Base-by-base conservation (phyloP, 192 early-diverging fungal species). In the Linnemannia elongata region DNA sequence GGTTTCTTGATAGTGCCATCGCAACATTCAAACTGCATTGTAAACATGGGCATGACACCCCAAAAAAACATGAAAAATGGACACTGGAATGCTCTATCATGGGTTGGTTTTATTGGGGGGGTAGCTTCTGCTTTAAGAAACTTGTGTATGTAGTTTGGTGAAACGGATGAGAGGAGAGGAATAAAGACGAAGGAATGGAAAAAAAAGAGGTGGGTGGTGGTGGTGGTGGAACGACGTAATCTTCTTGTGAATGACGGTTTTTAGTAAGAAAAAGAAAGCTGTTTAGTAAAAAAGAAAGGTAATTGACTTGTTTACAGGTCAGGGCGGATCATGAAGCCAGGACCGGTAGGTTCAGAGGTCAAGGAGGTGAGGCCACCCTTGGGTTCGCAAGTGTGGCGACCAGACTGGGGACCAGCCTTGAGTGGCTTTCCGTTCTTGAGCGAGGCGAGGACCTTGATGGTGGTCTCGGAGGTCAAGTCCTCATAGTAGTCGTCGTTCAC, bases 401-500 rank as follows among this genome's bases (percentile, higher is more conserved):
- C 96, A 55, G 93, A 92, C 81, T 95, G 92, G 24, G 98, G 98
- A 38, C 98, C 98, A 33, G 94, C 92, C 78, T 91, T 95, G 68
- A 96, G 93, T 1, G 91, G 87, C 72, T 92, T 93, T n/a, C 96
- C 97, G n/a, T 90, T 87, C 91, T 96, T 96, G 82, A 99, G 89
- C 41, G 91, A 93, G 20, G 98, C 95, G 38, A 99, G 90, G 47
- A 99, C 92, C 92, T 96, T 97, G 42, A 94, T 92, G 36, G 96
- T 98, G 1, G 95, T 90, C 80, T 97, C 96, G 45, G 97, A 94
- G 15, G 98, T 99, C 82, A 99, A 91, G 89, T 99, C 98, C 94
- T 99, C 98, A 92, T 97, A 99, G 89, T 99, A 99, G 78, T 99
- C 98, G 75, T 99, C 98, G 89, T 99, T 99, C 74, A 99, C 94